These are phyloP conservation scores for Calonectria pseudoturangicola DNA, from an alignment of 2,329 filamentous ascomycete genomes.

Conservation along the genomic window DNA sequence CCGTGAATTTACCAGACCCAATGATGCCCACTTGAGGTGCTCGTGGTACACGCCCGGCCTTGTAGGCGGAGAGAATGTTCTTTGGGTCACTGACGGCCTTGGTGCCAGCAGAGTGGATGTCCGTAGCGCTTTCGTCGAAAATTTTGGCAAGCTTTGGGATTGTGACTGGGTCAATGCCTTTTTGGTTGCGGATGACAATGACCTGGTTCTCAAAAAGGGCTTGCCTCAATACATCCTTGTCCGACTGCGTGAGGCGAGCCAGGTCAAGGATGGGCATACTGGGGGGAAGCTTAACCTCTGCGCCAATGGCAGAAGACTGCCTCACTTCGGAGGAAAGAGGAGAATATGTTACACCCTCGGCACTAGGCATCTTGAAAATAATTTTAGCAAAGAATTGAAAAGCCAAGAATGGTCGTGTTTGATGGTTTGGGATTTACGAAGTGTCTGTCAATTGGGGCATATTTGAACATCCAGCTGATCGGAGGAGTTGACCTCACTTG, in stretches of 20 bases:
- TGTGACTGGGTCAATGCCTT: conserved; percentile 20
- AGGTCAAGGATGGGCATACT: conserved; percentile 23
- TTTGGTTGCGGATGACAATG: conserved; percentile 33
- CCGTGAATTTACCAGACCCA: conserved; percentile 12
- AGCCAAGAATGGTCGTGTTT: neutral
- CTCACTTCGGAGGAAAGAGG: conserved; percentile 6
- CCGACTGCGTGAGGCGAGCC: conserved; percentile 5
- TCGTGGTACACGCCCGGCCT: conserved; percentile 22
- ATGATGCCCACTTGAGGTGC: conserved; percentile 30
- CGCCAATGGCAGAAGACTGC: conserved; percentile 31
- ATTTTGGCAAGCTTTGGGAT: conserved; percentile 30
- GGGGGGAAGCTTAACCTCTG: conserved; percentile 6
- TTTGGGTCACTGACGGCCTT: conserved; percentile 31
- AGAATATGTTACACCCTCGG: conserved; percentile 7
- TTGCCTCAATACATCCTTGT: conserved; percentile 20
- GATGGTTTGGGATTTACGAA: too few species aligned
- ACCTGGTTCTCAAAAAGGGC: conserved; percentile 34
- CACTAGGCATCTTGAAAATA: conserved; percentile 10
- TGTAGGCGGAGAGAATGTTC: conserved; percentile 29
- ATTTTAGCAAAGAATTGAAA: neutral
- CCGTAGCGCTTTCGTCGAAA: conserved; percentile 21
- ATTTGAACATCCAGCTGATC: neutral
- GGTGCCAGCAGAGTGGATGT: conserved; percentile 32
- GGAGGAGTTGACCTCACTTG: neutral
- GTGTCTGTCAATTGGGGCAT: neutral